Percentiles rank a stretch among this genome's conserved stretches.
Evolutionary conservation across 1,284 basidiomycete species (phyloP).

Genomic region (Sparassis latifolia): DNA sequence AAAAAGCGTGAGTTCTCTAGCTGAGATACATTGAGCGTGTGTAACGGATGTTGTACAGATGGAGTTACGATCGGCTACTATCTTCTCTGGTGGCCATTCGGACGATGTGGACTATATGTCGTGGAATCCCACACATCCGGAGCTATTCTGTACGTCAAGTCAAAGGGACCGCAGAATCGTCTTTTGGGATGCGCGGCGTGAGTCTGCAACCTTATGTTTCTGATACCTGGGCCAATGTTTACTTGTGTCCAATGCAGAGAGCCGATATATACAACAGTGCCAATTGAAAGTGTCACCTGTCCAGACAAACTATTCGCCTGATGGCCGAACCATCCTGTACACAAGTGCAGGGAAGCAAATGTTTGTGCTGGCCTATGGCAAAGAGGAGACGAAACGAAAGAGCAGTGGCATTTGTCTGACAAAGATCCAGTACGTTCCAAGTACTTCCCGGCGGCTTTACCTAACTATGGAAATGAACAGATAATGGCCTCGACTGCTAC

Average conservation of each 20-base stretch:
- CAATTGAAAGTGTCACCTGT: constrained; percentile 50
- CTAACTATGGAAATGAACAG: background rate
- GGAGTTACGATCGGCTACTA: constrained; percentile 55
- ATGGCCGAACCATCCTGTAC: constrained; percentile 60
- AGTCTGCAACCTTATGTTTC: constrained; percentile 19
- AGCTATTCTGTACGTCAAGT: constrained; percentile 71
- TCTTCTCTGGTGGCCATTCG: constrained; percentile 61
- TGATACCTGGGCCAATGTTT: background rate
- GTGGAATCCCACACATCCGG: constrained; percentile 78
- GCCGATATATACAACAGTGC: constrained; percentile 53
- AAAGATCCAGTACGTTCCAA: constrained; percentile 35
- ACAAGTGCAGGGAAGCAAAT: constrained; percentile 51
- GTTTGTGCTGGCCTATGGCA: constrained; percentile 50
- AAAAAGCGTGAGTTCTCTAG: constrained; percentile 49
- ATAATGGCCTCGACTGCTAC: constrained; percentile 53
- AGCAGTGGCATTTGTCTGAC: constrained; percentile 50
- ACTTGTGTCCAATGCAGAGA: constrained; percentile 40
- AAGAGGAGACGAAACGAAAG: constrained; percentile 49
- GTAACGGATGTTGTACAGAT: constrained; percentile 35
- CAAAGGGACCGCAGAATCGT: constrained; percentile 66
- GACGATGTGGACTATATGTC: constrained; percentile 72
- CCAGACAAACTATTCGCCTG: constrained; percentile 64
- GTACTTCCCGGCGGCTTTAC: background rate
- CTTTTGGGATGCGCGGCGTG: constrained; percentile 81
- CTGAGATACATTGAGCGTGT: background rate